Evolutionary conservation across 139 green algal genomes (phyloP), one percentile per base, ranked within the genome.

Genomic region (Chlorella sp.): DNA sequence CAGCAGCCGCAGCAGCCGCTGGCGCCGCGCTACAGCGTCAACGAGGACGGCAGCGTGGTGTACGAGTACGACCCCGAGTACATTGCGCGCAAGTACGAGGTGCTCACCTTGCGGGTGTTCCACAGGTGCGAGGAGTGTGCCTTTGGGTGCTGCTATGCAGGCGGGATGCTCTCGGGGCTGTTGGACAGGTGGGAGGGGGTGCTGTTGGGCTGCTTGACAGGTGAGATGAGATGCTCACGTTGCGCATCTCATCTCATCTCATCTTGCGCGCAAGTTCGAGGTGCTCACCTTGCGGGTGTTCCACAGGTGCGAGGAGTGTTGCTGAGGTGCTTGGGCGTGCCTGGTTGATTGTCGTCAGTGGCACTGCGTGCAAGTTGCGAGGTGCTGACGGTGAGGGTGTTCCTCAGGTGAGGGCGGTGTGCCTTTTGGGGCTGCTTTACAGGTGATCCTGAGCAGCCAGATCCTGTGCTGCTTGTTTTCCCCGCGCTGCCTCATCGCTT

Each of bases 211-310:
- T n/a, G n/a, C n/a, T n/a, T n/a, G n/a, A n/a, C n/a, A n/a, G n/a
- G n/a, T n/a, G n/a, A n/a, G n/a, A n/a, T n/a, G n/a, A n/a, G n/a
- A n/a, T n/a, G n/a, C n/a, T n/a, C n/a, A n/a, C n/a, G n/a, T n/a
- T n/a, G n/a, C n/a, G n/a, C n/a, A n/a, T n/a, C n/a, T n/a, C n/a
- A n/a, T n/a, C n/a, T n/a, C n/a, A n/a, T n/a, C n/a, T n/a, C n/a
- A n/a, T n/a, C n/a, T 91, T 26, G 69, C 84, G 20, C 55, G 66
- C 50, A 83, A 84, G 73, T 97, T 92, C 70, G 89, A 95, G 79
- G 77, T 88, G 5, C 80, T 97, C 66, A 74, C 85, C 55, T 77
- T 97, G 62, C 82, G 82, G 33, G 74, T 97, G 23, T 87, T 94
- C 30, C 89, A 94, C 74, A 77, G 83, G 29, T 72, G 78, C 22